Evolutionary conservation across 352 stramenopile genomes (phyloP).

Genomic region (Pythium phragmiticola): DNA sequence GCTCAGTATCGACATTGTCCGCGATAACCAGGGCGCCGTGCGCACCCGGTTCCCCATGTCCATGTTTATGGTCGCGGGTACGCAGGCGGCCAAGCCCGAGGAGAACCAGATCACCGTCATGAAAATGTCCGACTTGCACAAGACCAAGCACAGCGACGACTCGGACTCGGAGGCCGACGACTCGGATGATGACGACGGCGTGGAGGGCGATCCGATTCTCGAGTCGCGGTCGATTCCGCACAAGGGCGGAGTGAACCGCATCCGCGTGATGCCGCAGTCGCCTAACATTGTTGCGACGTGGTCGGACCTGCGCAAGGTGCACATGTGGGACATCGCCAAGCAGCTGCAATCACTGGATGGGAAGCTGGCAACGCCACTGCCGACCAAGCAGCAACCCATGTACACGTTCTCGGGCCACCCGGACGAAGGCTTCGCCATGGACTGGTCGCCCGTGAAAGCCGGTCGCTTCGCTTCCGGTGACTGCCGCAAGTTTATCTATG

Average conservation of each 20-base stretch:
- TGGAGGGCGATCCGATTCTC: conserved; percentile 95
- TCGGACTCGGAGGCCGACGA: conserved; percentile 73
- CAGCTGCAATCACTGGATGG: conserved; percentile 88
- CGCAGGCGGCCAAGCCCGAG: conserved; percentile 90
- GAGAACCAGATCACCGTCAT: conserved; percentile 98
- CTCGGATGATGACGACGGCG: conserved; percentile 89
- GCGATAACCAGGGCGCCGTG: conserved; percentile 93
- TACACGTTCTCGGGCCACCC: conserved; percentile 96
- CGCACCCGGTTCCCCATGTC: conserved; percentile 95
- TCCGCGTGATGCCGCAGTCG: conserved; percentile 94
- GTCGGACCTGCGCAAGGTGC: conserved; percentile 94
- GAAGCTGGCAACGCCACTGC: conserved; percentile 54
- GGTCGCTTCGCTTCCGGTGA: conserved; percentile 95
- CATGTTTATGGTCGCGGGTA: conserved; percentile 95
- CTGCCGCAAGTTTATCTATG: conserved; percentile 96
- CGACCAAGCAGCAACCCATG: conserved; percentile 62
- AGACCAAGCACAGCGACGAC: conserved; percentile 86
- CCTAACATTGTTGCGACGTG: conserved; percentile 97
- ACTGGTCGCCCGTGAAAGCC: conserved; percentile 93
- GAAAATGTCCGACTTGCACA: conserved; percentile 97
- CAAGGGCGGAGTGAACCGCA: conserved; percentile 94
- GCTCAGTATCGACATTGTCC: conserved; percentile 97
- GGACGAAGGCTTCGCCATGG: conserved; percentile 97
- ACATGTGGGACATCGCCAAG: conserved; percentile 95
- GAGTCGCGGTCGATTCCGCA: conserved; percentile 95